Evolutionary conservation across 768 basidiomycete species (phyloP).

Genomic region (button mushroom (Agaricus bisporus)): DNA sequence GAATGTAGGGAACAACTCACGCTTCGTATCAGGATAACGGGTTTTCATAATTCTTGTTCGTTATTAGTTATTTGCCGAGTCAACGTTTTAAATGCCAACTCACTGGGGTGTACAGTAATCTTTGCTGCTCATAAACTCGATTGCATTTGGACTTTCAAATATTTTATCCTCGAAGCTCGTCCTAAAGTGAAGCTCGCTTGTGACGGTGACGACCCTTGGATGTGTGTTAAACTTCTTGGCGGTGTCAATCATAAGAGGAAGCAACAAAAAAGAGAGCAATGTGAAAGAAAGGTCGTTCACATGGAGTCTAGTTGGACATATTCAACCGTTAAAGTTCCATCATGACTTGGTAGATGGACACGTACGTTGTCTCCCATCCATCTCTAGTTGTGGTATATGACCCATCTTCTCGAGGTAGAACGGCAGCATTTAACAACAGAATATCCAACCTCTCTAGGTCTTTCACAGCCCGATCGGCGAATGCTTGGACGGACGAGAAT

Average conservation of each 20-base stretch:
- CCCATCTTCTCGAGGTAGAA: slow-evolving; percentile 10
- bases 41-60: not conserved
- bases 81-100: not conserved
- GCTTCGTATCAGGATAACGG: slow-evolving; percentile 28
- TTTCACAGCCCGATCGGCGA: slow-evolving; percentile 26
- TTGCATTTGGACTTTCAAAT: slow-evolving; percentile 16
- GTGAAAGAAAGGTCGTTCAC: slow-evolving; percentile 36
- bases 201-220: slow-evolving; percentile 31
- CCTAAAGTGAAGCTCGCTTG: slow-evolving; percentile 33
- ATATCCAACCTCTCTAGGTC: slow-evolving; percentile 32
- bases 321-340: not conserved
- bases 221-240: slow-evolving; percentile 18
- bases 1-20: slow-evolving; percentile 16
- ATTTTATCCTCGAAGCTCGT: slow-evolving; percentile 17
- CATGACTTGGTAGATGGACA: not conserved
- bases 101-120: slow-evolving; percentile 19
- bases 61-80: not conserved
- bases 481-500: slow-evolving; percentile 31
- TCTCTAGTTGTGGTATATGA: slow-evolving; percentile 23
- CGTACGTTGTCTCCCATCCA: slow-evolving; percentile 42
- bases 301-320: slow-evolving; percentile 28
- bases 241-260: slow-evolving; percentile 33
- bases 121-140: slow-evolving; percentile 22
- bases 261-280: slow-evolving; percentile 30
- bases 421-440: slow-evolving; percentile 38